Conservation (phyloP, 23 red algal genomes). For the Porphyridium purpureum region DNA sequence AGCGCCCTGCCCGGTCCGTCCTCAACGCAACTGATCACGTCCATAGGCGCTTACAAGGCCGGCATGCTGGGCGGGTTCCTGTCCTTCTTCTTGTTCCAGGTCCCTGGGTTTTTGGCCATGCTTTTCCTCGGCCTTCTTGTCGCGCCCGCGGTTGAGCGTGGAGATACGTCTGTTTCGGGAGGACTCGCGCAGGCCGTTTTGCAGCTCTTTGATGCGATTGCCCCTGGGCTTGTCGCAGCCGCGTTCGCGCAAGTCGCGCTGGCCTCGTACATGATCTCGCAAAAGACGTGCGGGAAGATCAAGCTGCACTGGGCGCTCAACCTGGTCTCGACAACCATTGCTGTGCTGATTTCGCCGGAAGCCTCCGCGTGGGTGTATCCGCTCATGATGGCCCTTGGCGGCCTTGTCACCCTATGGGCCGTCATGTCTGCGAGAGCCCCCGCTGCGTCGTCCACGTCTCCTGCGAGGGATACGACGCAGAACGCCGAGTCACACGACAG, state of each 20-base stretch:
- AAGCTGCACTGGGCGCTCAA: conserved; percentile 13
- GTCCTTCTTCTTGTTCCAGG: conserved; percentile 27
- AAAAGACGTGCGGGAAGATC: neutral
- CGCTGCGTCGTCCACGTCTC: neutral
- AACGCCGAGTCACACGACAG: neutral
- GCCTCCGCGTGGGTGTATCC: conserved; percentile 19
- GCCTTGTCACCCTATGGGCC: neutral
- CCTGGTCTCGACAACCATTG: conserved; percentile 15
- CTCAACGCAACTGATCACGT: conserved; percentile 37
- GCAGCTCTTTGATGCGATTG: neutral
- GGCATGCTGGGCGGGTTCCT: conserved; percentile 21
- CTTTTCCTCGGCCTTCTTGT: conserved; percentile 10
- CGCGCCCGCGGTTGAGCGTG: neutral
- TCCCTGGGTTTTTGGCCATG: conserved; percentile 29
- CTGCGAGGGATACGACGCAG: neutral
- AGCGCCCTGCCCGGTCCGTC: conserved; percentile 39
- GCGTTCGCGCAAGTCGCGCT: conserved; percentile 39
- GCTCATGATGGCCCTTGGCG: conserved; percentile 12
- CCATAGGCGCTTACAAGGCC: conserved; percentile 28
- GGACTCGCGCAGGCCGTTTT: neutral
- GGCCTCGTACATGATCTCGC: conserved; percentile 20
- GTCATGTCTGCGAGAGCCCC: neutral
- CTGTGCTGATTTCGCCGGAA: conserved; percentile 15
- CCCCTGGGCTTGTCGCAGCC: conserved; percentile 29
- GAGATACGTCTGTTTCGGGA: neutral